These are phyloP conservation scores for Fraxinus sp. DNA, from an alignment of 305 asterid genomes.

Conservation along the genomic window DNA sequence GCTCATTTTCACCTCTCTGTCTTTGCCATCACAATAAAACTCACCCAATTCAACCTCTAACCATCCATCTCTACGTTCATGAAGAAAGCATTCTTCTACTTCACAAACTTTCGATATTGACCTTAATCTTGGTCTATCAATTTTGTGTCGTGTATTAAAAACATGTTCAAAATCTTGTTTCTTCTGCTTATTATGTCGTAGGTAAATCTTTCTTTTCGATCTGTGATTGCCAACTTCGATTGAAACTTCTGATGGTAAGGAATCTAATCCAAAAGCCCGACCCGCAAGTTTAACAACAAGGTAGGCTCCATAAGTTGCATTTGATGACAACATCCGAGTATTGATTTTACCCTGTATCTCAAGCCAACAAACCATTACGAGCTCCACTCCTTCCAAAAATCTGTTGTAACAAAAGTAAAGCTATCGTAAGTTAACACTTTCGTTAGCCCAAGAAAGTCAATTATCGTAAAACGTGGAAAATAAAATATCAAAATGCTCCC, in stretches of 20 bases:
- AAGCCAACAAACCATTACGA: slow-evolving; percentile 63
- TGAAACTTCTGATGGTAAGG: slow-evolving; percentile 41
- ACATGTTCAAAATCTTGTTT: background rate
- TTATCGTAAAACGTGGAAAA: background rate
- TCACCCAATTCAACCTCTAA: slow-evolving; percentile 68
- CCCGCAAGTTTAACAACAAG: slow-evolving; percentile 43
- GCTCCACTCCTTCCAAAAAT: slow-evolving; percentile 56
- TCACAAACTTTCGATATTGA: slow-evolving; percentile 2
- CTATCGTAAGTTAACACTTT: background rate
- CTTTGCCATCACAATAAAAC: slow-evolving; percentile 42
- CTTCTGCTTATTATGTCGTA: slow-evolving; percentile 7
- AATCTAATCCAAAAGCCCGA: slow-evolving; percentile 63
- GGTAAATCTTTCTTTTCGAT: slow-evolving; percentile 23
- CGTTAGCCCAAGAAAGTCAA: background rate
- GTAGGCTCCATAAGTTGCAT: slow-evolving; percentile 59
- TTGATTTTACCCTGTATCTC: slow-evolving; percentile 49
- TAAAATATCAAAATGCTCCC: background rate
- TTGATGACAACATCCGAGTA: slow-evolving; percentile 44
- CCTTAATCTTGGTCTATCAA: background rate
- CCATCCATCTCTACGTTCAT: slow-evolving; percentile 62
- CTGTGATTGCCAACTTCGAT: slow-evolving; percentile 36
- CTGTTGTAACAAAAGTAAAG: slow-evolving; percentile 22
- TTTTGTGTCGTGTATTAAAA: background rate
- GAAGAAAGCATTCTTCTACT: slow-evolving; percentile 21
- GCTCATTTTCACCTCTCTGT: slow-evolving; percentile 50